phyloP scores from a whole-genome alignment of 2,329 filamentous ascomycete genomes.

The Aspergillus sojae region DNA sequence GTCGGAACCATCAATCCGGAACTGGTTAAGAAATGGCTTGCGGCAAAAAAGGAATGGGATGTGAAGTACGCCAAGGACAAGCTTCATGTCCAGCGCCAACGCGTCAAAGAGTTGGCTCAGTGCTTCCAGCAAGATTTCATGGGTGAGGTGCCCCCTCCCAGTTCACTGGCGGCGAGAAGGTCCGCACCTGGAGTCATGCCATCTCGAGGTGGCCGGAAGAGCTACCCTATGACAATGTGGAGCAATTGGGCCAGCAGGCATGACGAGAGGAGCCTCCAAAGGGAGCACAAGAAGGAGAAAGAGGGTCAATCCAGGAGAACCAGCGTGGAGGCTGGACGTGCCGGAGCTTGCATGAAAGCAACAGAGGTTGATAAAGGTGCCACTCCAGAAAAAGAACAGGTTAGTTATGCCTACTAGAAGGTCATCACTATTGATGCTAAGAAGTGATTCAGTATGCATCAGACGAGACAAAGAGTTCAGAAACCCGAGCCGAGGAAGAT shows the following conservation, averaged over 20 bases:
- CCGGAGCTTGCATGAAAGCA: constrained; percentile 26
- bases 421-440: background rate
- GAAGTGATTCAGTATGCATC: background rate
- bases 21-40: constrained; percentile 82
- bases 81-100: constrained; percentile 70
- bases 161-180: constrained; percentile 74
- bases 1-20: constrained; percentile 80
- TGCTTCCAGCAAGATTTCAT: constrained; percentile 70
- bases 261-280: constrained; percentile 70
- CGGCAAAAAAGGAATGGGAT: constrained; percentile 73
- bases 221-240: constrained; percentile 80
- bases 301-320: constrained; percentile 26
- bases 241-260: constrained; percentile 86
- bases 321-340: constrained; percentile 32
- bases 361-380: background rate
- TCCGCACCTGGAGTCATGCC: constrained; percentile 35
- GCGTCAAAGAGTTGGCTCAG: constrained; percentile 70
- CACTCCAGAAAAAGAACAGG: background rate
- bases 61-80: constrained; percentile 69
- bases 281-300: constrained; percentile 30
- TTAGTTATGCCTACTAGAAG: background rate
- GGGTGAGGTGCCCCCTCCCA: constrained; percentile 79
- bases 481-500: background rate
- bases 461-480: constrained; percentile 1
- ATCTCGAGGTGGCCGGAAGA: constrained; percentile 51